These are phyloP conservation scores for Pseudogymnoascus sp. DNA, from an alignment of 2,329 filamentous ascomycete species.

Conservation along the genomic window DNA sequence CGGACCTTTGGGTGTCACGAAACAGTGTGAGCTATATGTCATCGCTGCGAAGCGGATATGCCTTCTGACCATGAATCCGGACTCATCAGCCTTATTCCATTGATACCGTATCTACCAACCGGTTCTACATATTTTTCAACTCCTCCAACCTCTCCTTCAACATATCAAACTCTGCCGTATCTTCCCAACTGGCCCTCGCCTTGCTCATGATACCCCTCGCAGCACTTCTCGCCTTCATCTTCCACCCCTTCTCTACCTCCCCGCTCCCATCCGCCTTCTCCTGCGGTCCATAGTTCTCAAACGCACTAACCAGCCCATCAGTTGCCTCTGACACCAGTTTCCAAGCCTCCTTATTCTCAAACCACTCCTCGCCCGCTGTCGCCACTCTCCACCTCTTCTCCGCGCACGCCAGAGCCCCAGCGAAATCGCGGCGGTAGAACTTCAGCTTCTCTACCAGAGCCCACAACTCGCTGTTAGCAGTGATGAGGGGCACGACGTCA, in stretches of 20 bases:
- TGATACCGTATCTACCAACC: background rate
- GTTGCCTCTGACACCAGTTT: conserved; percentile 58
- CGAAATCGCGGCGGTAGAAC: conserved; percentile 63
- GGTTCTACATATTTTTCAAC: conserved; percentile 32
- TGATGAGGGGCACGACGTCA: conserved; percentile 74
- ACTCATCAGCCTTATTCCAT: background rate
- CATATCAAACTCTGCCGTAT: conserved; percentile 56
- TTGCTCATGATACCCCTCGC: conserved; percentile 76
- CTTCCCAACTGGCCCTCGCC: conserved; percentile 78
- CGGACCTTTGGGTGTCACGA: too few relatives aligned
- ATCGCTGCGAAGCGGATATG: background rate
- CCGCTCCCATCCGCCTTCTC: conserved; percentile 51
- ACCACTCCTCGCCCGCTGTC: conserved; percentile 35
- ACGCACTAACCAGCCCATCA: conserved; percentile 69
- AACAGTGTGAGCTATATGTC: background rate
- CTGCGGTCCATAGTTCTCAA: conserved; percentile 68
- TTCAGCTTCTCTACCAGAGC: conserved; percentile 62
- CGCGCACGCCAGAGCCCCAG: conserved; percentile 68
- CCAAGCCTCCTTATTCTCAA: conserved; percentile 42
- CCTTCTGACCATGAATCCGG: background rate
- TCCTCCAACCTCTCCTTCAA: conserved; percentile 51
- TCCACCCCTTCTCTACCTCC: conserved; percentile 72
- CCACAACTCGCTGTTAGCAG: conserved; percentile 70
- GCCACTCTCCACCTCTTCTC: conserved; percentile 86
- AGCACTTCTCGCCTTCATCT: conserved; percentile 78